Percentiles rank a stretch among this genome's conserved stretches.
Conservation (phyloP, 169 alveolate species). For the Cryptosporidium viatorum region DNA sequence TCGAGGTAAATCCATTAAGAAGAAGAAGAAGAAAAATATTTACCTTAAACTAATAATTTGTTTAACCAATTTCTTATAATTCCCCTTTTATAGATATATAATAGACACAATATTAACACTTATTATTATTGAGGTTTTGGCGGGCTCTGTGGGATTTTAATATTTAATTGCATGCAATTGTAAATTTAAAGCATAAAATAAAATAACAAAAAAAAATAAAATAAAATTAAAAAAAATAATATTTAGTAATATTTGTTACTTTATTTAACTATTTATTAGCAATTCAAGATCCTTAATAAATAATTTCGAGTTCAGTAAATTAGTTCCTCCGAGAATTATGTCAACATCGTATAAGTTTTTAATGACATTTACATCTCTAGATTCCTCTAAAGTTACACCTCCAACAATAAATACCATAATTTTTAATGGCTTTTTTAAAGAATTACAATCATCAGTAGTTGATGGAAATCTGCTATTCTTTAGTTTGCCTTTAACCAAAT, state of each 20-base stretch:
- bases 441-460: constrained; percentile 77
- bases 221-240: background rate
- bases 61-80: no score
- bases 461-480: constrained; percentile 85
- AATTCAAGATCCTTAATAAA: constrained; percentile 77
- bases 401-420: constrained; percentile 92
- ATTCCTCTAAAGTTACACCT: constrained; percentile 95
- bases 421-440: constrained; percentile 82
- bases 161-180: background rate
- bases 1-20: background rate
- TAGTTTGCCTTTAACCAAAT: constrained; percentile 85
- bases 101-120: background rate
- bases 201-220: background rate
- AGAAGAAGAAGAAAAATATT: no score
- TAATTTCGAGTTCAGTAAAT: constrained; percentile 85
- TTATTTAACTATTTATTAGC: constrained; percentile 37
- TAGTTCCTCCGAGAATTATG: constrained; percentile 89
- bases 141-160: background rate
- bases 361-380: constrained; percentile 87
- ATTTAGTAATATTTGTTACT: background rate
- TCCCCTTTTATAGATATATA: background rate
- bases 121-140: background rate
- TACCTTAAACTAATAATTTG: background rate
- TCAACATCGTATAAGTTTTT: constrained; percentile 81
- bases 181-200: background rate